phyloP scores from a whole-genome alignment of 306 rosid genomes.

The Glycyrrhiza uralensis region DNA sequence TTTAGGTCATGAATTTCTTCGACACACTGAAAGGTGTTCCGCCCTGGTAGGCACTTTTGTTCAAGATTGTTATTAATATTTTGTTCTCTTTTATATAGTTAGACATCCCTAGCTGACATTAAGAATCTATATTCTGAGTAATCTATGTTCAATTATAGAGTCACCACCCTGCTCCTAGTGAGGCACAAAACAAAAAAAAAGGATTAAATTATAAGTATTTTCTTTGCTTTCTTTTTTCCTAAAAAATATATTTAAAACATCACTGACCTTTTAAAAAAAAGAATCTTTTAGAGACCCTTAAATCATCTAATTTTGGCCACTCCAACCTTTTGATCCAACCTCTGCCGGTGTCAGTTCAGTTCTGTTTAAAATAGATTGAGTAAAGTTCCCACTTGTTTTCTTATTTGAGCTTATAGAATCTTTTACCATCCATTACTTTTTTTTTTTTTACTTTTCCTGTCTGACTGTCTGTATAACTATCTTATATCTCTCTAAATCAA shows the following conservation, averaged over 20 bases:
- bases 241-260: neutral
- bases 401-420: neutral
- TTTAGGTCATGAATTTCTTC: conserved; percentile 90
- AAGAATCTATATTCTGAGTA: neutral
- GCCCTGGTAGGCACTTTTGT: conserved; percentile 58
- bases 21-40: conserved; percentile 96
- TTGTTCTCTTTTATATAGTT: conserved; percentile 14
- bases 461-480: neutral
- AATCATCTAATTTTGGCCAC: neutral
- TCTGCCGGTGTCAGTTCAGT: neutral
- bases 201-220: neutral
- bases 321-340: neutral
- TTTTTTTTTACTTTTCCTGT: neutral
- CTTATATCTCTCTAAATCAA: conserved; percentile 12
- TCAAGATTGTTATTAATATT: neutral
- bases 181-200: neutral
- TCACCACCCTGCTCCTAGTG: neutral
- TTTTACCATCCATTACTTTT: neutral
- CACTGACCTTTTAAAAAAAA: neutral
- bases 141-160: neutral
- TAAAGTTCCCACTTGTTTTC: neutral
- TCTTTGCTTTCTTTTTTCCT: neutral
- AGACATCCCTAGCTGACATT: neutral
- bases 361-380: neutral
- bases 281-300: neutral